These are phyloP conservation scores for Cercophora newfieldiana DNA, from an alignment of 495 filamentous ascomycete species.

Conservation along the genomic window DNA sequence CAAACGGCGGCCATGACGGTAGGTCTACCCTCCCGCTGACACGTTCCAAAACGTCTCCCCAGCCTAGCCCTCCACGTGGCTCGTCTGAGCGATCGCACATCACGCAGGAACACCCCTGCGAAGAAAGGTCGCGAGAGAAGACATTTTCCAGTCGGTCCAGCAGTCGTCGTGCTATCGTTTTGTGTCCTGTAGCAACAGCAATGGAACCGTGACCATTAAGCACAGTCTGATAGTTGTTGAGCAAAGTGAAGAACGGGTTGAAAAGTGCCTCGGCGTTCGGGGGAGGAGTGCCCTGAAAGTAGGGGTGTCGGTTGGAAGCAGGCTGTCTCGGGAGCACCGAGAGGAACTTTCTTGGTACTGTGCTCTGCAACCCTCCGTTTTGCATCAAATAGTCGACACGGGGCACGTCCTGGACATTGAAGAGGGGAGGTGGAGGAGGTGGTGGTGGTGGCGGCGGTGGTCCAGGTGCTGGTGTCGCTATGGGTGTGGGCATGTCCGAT, in stretches of 20 bases:
- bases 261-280: conserved; percentile 68
- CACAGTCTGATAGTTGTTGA: conserved; percentile 84
- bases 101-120: conserved; percentile 71
- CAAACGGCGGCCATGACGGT: conserved; percentile 84
- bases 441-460: conserved; percentile 71
- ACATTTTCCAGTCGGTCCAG: conserved; percentile 93
- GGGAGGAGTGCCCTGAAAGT: conserved; percentile 46
- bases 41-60: conserved; percentile 93
- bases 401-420: conserved; percentile 61
- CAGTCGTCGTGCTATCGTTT: conserved; percentile 85
- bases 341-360: conserved; percentile 67
- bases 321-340: conserved; percentile 51
- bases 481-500: conserved; percentile 42
- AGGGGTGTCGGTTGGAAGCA: conserved; percentile 45
- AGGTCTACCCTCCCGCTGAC: conserved; percentile 84
- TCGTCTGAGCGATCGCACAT: conserved; percentile 68
- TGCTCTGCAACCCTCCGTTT: conserved; percentile 72
- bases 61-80: conserved; percentile 73
- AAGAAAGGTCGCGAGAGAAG: conserved; percentile 86
- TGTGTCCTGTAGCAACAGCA: conserved; percentile 94
- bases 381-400: conserved; percentile 88
- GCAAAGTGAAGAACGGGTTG: conserved; percentile 70
- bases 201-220: conserved; percentile 81
- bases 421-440: conserved; percentile 78
- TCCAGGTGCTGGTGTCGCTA: conserved; percentile 32